Base-by-base conservation (phyloP, 1,284 basidiomycete genomes). In the Trichosporon faecale region DNA sequence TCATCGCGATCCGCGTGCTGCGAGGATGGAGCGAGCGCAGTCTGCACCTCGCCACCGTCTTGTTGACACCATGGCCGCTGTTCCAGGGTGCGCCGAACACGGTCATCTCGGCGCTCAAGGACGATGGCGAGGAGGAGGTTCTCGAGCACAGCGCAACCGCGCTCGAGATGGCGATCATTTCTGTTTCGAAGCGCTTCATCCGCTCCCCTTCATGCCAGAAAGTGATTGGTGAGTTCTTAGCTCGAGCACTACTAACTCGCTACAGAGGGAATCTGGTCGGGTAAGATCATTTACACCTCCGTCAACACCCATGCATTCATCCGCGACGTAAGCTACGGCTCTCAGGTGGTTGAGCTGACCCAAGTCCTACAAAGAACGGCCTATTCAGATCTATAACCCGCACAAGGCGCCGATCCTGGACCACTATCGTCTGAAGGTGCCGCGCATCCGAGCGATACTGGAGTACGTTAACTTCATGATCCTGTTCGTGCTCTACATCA, bases 371-470 rank as follows among this genome's bases (percentile, higher is more conserved):
- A 97, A 97, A 85, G 88, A 91, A 66, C 92, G 89, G 37, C 94
- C 95, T 1, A 89, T 97, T 44, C 92, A 95, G 82, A 92, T 96
- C 77, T 97, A 97, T 82, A 94, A 98, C 79, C 95, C 95, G 0
- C 90, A 93, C 79, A 93, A 90, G 78, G 94, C 95, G 0, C 94
- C 95, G 12, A 82, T 97, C 29, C 87, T 98, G 4, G 94, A 98
- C 79, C 95, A 98, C 81, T 95, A 96, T 77, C 89, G 93, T 91
- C 87, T 98, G 55, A 96, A 96, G 85, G 95, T 98, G 1, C 95
- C 95, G 0, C 91, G 91, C 35, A 90, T 96, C 68, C 92, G 95
- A 49, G 90, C 92, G 1, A 90, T 94, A 52, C 85, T 98, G 74
- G 94, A 97, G 83, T 96, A 95, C 52, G 69, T 68, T 74, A 95